Conservation (phyloP, 768 basidiomycete species). For the Artomyces pyxidatus region DNA sequence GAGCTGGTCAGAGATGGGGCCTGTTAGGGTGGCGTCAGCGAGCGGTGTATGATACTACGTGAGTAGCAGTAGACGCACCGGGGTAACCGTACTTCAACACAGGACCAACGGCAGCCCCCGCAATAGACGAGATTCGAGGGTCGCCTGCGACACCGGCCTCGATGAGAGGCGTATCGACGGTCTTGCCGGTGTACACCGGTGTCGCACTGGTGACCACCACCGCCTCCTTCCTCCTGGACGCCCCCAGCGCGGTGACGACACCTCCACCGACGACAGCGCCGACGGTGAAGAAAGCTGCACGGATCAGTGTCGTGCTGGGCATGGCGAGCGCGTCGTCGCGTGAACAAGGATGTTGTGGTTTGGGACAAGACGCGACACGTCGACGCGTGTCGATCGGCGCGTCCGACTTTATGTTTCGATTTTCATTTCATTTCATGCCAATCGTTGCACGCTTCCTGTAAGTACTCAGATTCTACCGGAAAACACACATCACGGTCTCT, state of each 20-base stretch:
- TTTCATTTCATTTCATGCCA: no score
- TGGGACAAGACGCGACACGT: no score
- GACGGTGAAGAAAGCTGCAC: constrained; percentile 71
- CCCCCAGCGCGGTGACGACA: constrained; percentile 43
- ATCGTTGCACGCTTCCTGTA: no score
- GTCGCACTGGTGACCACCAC: constrained; percentile 10
- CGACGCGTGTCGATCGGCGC: no score
- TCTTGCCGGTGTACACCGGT: constrained; percentile 13
- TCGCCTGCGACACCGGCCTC: constrained; percentile 38
- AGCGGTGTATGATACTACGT: no score
- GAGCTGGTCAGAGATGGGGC: constrained; percentile 76
- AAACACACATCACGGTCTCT: no score
- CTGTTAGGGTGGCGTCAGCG: no score
- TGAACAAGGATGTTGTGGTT: no score
- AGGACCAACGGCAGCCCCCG: constrained; percentile 21
- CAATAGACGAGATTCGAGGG: constrained; percentile 32
- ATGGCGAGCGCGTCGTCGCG: constrained; percentile 24
- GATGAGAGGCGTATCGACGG: constrained; percentile 32
- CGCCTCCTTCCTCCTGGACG: constrained; percentile 22
- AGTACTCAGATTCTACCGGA: no score
- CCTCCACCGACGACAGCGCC: constrained; percentile 80
- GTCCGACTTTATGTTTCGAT: no score
- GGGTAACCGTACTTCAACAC: constrained; percentile 78
- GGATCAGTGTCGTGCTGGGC: constrained; percentile 43
- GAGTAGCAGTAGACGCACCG: constrained; percentile 46